These are phyloP conservation scores for Tricharina praecox DNA, from an alignment of 495 filamentous ascomycete species.

Conservation along the genomic window DNA sequence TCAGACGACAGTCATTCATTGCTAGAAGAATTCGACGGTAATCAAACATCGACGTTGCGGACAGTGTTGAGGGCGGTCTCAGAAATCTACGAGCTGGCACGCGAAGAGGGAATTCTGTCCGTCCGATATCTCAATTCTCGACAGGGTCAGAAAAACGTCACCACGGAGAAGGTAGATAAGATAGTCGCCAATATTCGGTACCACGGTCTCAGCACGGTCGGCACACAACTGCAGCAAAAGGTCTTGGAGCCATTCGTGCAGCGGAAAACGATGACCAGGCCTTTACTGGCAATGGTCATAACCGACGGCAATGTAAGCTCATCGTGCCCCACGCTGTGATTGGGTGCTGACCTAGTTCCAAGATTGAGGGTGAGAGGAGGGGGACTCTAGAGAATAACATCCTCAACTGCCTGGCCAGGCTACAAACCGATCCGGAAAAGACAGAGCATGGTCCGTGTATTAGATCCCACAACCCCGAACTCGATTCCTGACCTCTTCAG, in stretches of 20 bases:
- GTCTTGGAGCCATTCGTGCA: background rate
- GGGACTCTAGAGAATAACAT: constrained; percentile 40
- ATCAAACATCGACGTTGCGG: constrained; percentile 42
- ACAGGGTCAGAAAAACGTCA: constrained; percentile 36
- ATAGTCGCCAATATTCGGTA: constrained; percentile 40
- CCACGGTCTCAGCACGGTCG: constrained; percentile 20
- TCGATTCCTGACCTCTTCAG: constrained; percentile 38
- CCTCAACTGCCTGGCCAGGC: constrained; percentile 33
- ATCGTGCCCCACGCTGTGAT: background rate
- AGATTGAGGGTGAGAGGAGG: constrained; percentile 45
- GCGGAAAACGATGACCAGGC: constrained; percentile 14
- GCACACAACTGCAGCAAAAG: constrained; percentile 5
- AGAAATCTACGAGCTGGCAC: constrained; percentile 45
- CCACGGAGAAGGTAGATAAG: constrained; percentile 35
- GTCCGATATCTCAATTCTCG: constrained; percentile 49
- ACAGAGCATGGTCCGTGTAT: constrained; percentile 4
- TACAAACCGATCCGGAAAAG: constrained; percentile 9
- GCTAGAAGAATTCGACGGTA: constrained; percentile 38
- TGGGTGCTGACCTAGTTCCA: constrained; percentile 8
- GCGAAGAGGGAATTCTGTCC: constrained; percentile 42
- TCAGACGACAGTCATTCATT: constrained; percentile 54
- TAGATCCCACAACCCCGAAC: constrained; percentile 26
- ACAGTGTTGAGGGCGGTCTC: constrained; percentile 42
- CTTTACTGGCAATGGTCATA: constrained; percentile 6
- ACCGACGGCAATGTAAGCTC: constrained; percentile 9